Percentiles rank a stretch among this genome's conserved stretches.
These are phyloP conservation scores for Fusarium nisikadoi DNA, from an alignment of 2,329 filamentous ascomycete species.

Conservation along the genomic window DNA sequence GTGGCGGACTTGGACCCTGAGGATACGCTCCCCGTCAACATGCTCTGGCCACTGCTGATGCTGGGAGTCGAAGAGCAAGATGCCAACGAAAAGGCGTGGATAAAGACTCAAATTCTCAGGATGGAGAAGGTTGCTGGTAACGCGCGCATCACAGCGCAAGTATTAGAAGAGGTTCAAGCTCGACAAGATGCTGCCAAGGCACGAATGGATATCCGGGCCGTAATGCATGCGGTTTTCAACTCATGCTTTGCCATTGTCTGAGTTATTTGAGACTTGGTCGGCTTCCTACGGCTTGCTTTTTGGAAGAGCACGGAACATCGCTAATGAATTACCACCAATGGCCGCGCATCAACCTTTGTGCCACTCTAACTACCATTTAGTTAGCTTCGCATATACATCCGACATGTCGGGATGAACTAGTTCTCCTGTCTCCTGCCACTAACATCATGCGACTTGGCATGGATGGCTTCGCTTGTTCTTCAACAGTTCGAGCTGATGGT, in stretches of 20 bases:
- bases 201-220: constrained; percentile 57
- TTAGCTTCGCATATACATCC: constrained; percentile 1
- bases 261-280: neutral
- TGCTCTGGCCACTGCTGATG: constrained; percentile 68
- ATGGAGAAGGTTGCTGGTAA: constrained; percentile 60
- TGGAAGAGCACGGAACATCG: neutral
- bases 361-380: neutral
- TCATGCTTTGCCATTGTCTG: constrained; percentile 63
- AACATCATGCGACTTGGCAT: constrained; percentile 16
- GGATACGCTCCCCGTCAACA: constrained; percentile 63
- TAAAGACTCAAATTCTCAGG: constrained; percentile 59
- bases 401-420: neutral
- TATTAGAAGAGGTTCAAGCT: constrained; percentile 58
- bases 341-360: neutral
- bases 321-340: neutral
- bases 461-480: neutral
- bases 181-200: constrained; percentile 54
- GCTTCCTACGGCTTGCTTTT: neutral
- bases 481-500: constrained; percentile 3
- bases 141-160: constrained; percentile 57
- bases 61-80: constrained; percentile 66
- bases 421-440: constrained; percentile 2
- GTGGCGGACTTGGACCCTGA: constrained; percentile 52
- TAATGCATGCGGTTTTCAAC: constrained; percentile 62
- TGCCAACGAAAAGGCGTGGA: constrained; percentile 59